These are phyloP conservation scores for Neurospora sp. DNA, from an alignment of 2,329 filamentous ascomycete species.

Conservation along the genomic window DNA sequence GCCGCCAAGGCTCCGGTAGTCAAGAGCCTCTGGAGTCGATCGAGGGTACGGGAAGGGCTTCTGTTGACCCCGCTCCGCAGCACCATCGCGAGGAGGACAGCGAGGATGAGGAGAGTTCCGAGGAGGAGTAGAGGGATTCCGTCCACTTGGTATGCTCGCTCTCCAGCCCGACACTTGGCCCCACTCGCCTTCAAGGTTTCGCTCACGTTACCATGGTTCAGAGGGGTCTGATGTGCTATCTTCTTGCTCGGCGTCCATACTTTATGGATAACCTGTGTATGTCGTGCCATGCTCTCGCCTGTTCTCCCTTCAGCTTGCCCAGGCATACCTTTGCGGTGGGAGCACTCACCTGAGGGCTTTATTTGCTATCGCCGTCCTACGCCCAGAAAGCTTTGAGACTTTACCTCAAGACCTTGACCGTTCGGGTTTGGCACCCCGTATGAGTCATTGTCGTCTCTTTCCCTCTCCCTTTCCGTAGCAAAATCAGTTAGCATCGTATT, in stretches of 20 bases:
- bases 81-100: conserved; percentile 25
- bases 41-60: conserved; percentile 20
- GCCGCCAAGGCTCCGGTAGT: conserved; percentile 36
- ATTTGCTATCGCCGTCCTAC: neutral
- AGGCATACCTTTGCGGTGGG: neutral
- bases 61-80: conserved; percentile 5
- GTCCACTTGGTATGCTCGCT: neutral
- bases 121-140: conserved; percentile 28
- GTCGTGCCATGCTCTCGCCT: neutral
- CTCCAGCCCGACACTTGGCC: neutral
- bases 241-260: neutral
- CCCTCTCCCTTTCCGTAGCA: neutral
- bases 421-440: neutral
- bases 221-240: neutral
- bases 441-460: neutral
- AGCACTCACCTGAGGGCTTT: neutral
- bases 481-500: neutral
- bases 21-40: conserved; percentile 32
- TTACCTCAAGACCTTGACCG: neutral
- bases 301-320: neutral
- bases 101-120: conserved; percentile 46
- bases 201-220: neutral
- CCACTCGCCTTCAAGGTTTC: neutral
- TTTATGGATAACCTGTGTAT: neutral
- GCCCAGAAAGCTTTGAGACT: neutral